Evolutionary conservation across 2,329 filamentous ascomycete species (phyloP).

Genomic region (Teratosphaeria destructans): DNA sequence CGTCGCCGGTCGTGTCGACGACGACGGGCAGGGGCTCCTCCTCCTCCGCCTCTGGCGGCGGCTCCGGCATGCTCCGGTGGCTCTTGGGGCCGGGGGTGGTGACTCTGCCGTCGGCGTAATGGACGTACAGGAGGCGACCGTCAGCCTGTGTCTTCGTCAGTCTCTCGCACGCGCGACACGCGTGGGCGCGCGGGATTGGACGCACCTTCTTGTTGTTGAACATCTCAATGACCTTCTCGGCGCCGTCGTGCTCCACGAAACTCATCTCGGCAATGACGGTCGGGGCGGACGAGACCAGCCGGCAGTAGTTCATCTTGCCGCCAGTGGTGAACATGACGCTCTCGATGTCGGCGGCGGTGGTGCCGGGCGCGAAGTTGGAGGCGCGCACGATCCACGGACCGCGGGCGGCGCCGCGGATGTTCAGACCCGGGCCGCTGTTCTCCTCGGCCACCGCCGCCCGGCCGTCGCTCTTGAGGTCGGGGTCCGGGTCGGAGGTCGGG

Average conservation of each 20-base stretch:
- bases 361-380: slow-evolving; percentile 73
- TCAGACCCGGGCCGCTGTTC: slow-evolving; percentile 43
- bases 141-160: slow-evolving; percentile 47
- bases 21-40: slow-evolving; percentile 13
- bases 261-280: slow-evolving; percentile 69
- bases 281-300: slow-evolving; percentile 55
- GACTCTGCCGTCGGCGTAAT: slow-evolving; percentile 22
- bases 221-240: slow-evolving; percentile 61
- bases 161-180: not conserved
- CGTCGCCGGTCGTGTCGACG: slow-evolving; percentile 17
- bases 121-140: slow-evolving; percentile 62
- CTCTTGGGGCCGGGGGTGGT: not conserved
- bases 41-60: slow-evolving; percentile 9
- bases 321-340: slow-evolving; percentile 60
- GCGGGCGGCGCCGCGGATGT: slow-evolving; percentile 55
- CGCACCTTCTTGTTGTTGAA: slow-evolving; percentile 71
- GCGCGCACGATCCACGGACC: slow-evolving; percentile 64
- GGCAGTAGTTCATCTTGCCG: slow-evolving; percentile 55
- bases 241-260: slow-evolving; percentile 61
- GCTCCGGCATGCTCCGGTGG: not conserved
- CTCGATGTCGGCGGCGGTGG: slow-evolving; percentile 72
- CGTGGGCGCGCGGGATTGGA: slow-evolving; percentile 4
- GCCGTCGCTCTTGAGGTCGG: slow-evolving; percentile 18
- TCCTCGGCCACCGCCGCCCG: slow-evolving; percentile 1
- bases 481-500: slow-evolving; percentile 27